Conservation (phyloP, 2,329 filamentous ascomycete genomes). For the Lomentospora prolificans region DNA sequence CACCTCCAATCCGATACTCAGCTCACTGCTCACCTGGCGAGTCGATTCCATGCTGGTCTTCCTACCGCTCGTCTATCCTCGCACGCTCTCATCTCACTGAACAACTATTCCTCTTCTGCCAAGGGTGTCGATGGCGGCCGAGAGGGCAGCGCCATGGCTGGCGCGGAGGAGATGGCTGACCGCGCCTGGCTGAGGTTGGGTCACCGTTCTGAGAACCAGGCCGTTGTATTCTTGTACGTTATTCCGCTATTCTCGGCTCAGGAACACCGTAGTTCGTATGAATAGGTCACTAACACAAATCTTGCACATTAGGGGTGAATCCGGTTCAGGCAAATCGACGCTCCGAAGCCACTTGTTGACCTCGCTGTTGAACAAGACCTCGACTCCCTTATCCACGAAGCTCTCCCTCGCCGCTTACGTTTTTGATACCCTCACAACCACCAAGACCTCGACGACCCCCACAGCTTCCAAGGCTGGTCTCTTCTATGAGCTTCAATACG, state of each 20-base stretch:
- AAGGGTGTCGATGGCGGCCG: constrained; percentile 85
- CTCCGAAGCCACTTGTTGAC: constrained; percentile 81
- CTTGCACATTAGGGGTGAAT: constrained; percentile 63
- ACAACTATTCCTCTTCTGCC: constrained; percentile 85
- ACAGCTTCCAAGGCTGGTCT: constrained; percentile 93
- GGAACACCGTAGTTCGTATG: not conserved
- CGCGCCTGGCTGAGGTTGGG: constrained; percentile 79
- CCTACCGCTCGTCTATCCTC: constrained; percentile 85
- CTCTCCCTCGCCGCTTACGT: constrained; percentile 88
- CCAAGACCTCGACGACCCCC: constrained; percentile 90
- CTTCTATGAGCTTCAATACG: constrained; percentile 94
- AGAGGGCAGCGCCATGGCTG: constrained; percentile 84
- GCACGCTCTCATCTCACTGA: constrained; percentile 82
- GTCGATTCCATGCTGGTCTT: constrained; percentile 82
- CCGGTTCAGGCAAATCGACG: constrained; percentile 91
- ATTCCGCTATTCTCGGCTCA: not conserved
- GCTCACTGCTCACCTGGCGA: constrained; percentile 72
- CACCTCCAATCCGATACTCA: constrained; percentile 73
- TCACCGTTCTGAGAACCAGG: constrained; percentile 85
- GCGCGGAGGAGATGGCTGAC: constrained; percentile 83
- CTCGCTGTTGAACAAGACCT: constrained; percentile 77
- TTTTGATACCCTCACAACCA: constrained; percentile 93
- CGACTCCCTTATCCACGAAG: constrained; percentile 87
- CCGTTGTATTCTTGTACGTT: constrained; percentile 81
- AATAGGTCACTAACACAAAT: not conserved